Base-by-base conservation (phyloP, 192 early-diverging fungal species). In the Coemansia interrupta region DNA sequence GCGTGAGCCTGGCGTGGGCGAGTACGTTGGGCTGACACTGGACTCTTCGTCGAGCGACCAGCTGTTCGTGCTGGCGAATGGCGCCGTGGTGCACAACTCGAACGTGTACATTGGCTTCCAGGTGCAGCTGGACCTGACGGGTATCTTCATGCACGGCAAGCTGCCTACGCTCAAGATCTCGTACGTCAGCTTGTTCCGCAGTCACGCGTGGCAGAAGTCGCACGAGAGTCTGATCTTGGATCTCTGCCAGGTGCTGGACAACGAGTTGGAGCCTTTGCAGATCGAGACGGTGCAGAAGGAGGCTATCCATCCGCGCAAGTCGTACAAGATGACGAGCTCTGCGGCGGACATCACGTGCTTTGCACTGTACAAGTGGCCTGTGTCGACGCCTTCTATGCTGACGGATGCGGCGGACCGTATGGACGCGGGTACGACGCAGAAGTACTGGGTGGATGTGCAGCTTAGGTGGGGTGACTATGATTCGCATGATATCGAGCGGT, bases 21-120 rank as follows among this genome's bases (percentile, higher is more conserved):
- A 55, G 26, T 72, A 72, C 29, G 69, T 72, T 23, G 69, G 69
- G 7, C 38, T 72, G 43, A 54, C 63, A 18, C 63, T 72, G 26
- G 71, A 60, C 3, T n/a, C n/a, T n/a, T n/a, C n/a, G n/a, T n/a
- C n/a, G n/a, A 32, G 60, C 1, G 67, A 73, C 60, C 63, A 68
- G 61, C 73, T 81, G 15, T 82, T 82, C 63, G 49, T 84, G 41
- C 64, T 79, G 65, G 68, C 72, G 28, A 71, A 80, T 59, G 24
- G 38, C 53, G 56, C 70, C 7, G 58, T 73, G 12, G 67, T 72
- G 28, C 79, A 81, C 65, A 81, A 81, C 72, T 90, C 92, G 29
- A 96, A 99, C 72, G 96, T 99, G 17, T 99, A 99, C 67, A 92
- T 99, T 50, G 96, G 96, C 80, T 99, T 99, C 93, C 94, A 97